These are phyloP conservation scores for Balansia obtecta DNA, from an alignment of 2,329 filamentous ascomycete species.

Conservation along the genomic window DNA sequence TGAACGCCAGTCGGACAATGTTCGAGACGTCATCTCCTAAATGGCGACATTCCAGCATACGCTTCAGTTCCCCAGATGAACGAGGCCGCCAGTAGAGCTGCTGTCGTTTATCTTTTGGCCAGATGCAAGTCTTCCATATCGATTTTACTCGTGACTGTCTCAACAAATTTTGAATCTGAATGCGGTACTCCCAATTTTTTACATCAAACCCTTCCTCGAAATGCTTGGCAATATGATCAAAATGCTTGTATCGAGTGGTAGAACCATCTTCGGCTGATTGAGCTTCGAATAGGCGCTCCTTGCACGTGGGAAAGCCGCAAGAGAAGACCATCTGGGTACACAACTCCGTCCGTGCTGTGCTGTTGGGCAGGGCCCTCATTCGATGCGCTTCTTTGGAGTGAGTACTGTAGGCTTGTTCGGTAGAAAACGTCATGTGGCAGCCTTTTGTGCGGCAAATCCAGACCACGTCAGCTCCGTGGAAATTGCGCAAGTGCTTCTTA, in stretches of 20 bases:
- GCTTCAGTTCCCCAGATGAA: constrained; percentile 30
- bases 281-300: constrained; percentile 30
- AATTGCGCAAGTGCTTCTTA: constrained; percentile 36
- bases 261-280: constrained; percentile 22
- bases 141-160: constrained; percentile 30
- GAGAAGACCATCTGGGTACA: constrained; percentile 32
- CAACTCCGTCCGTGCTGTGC: constrained; percentile 27
- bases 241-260: constrained; percentile 28
- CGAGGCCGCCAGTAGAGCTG: constrained; percentile 28
- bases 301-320: constrained; percentile 30
- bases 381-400: constrained; percentile 31
- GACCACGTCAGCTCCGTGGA: constrained; percentile 29
- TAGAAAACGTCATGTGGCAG: constrained; percentile 31
- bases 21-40: constrained; percentile 27
- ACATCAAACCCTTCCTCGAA: constrained; percentile 31
- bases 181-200: constrained; percentile 30
- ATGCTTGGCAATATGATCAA: constrained; percentile 34
- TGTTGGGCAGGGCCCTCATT: constrained; percentile 28
- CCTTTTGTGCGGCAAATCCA: constrained; percentile 31
- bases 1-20: constrained; percentile 31
- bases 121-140: constrained; percentile 32
- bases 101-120: constrained; percentile 30
- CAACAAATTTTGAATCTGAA: constrained; percentile 31
- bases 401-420: constrained; percentile 31
- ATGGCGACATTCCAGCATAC: constrained; percentile 32